Conservation (phyloP, 495 filamentous ascomycete species). For the Baudoinia panamericana region DNA sequence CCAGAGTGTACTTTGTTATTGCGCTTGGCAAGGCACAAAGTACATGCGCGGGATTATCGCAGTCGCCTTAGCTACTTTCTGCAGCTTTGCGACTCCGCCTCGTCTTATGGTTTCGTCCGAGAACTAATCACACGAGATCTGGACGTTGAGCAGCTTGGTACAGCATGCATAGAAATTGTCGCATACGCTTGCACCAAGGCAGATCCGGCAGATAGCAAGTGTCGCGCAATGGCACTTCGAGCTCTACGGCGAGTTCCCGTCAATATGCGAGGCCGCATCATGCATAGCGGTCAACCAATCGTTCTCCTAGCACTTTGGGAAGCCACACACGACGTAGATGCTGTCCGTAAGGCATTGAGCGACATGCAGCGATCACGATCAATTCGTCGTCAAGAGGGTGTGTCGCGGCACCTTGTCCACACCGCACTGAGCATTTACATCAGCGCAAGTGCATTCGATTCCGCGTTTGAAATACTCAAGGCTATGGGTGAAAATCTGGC, state of each 20-base stretch:
- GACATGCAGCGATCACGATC: background rate
- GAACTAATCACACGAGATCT: background rate
- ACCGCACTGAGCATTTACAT: background rate
- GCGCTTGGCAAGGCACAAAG: too few species aligned
- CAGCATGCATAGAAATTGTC: background rate
- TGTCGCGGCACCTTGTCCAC: background rate
- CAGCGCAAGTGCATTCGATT: background rate
- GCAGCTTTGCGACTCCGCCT: too few species aligned
- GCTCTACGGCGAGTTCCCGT: background rate
- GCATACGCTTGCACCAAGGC: conserved; percentile 6
- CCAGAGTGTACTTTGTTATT: too few species aligned
- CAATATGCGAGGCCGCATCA: conserved; percentile 3
- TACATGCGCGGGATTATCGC: too few species aligned
- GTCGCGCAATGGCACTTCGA: background rate
- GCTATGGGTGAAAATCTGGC: background rate
- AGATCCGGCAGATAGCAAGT: background rate
- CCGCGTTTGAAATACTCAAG: background rate
- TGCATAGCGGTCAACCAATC: background rate
- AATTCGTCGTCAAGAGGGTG: background rate
- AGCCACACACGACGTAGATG: background rate
- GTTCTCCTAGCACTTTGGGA: background rate
- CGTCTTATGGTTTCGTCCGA: too few species aligned
- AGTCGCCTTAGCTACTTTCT: too few species aligned
- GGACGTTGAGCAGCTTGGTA: background rate
- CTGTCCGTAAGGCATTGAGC: background rate